Conservation (phyloP, 495 filamentous ascomycete species). For the Penicillium steckii region DNA sequence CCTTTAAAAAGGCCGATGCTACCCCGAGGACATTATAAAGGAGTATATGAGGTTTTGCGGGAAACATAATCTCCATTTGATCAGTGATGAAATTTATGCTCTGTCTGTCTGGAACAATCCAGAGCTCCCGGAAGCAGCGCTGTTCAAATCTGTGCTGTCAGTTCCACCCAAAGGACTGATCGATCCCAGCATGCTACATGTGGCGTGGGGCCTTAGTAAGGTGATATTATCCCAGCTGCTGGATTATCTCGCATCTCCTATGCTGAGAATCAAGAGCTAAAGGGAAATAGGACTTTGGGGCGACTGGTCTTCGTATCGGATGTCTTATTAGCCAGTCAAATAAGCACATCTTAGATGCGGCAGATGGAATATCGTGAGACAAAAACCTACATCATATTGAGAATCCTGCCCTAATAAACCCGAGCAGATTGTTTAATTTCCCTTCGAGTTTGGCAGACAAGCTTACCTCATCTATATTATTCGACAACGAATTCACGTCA, state of each 20-base stretch:
- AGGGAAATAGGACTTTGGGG: constrained; percentile 16
- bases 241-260: no score
- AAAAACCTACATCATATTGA: not conserved
- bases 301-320: constrained; percentile 14
- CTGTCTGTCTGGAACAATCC: constrained; percentile 38
- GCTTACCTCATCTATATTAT: constrained; percentile 1
- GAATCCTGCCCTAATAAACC: not conserved
- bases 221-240: constrained; percentile 30
- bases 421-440: constrained; percentile 9
- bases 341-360: constrained; percentile 5
- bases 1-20: constrained; percentile 29
- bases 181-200: constrained; percentile 39
- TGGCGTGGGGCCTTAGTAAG: constrained; percentile 20
- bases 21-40: constrained; percentile 35
- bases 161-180: constrained; percentile 37
- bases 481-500: constrained; percentile 6
- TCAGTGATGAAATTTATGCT: constrained; percentile 54
- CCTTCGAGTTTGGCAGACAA: constrained; percentile 17
- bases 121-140: constrained; percentile 9
- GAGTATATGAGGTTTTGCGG: constrained; percentile 33
- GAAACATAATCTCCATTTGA: constrained; percentile 43
- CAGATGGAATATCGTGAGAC: constrained; percentile 18
- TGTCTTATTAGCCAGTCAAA: constrained; percentile 14
- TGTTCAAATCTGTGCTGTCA: constrained; percentile 41
- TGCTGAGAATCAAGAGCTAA: no score